Conservation (phyloP, 352 stramenopile genomes). For the Phytophthora lateralis region DNA sequence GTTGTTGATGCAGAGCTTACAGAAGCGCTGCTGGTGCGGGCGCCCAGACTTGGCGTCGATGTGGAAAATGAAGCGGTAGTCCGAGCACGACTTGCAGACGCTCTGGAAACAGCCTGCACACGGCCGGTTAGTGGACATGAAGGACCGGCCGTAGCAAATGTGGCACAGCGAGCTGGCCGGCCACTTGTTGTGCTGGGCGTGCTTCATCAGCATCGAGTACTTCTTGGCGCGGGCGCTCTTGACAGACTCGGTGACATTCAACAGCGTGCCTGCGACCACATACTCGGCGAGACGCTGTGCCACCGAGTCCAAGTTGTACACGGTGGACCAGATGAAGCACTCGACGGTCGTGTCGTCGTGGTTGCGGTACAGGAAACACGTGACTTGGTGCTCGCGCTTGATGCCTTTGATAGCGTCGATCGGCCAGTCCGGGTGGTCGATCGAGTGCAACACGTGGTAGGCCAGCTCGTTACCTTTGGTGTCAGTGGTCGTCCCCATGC, state of each 20-base stretch:
- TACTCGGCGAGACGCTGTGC: constrained; percentile 49
- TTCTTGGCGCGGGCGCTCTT: constrained; percentile 52
- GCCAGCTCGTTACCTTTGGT: constrained; percentile 49
- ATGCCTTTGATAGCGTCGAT: constrained; percentile 49
- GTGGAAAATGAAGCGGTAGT: constrained; percentile 54
- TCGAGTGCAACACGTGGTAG: constrained; percentile 64
- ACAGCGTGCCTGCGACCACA: constrained; percentile 40
- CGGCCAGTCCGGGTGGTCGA: constrained; percentile 57
- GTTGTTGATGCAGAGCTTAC: constrained; percentile 51
- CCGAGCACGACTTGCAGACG: constrained; percentile 52
- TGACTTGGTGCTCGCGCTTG: constrained; percentile 54
- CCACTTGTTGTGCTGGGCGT: constrained; percentile 39
- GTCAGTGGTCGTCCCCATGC: constrained; percentile 59
- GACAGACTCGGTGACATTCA: constrained; percentile 43
- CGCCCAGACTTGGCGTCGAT: constrained; percentile 44
- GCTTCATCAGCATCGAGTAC: constrained; percentile 44
- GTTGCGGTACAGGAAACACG: constrained; percentile 50
- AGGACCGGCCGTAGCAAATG: constrained; percentile 48
- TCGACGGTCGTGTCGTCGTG: constrained; percentile 39
- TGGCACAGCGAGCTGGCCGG: constrained; percentile 41
- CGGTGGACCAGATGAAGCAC: constrained; percentile 47
- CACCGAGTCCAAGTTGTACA: constrained; percentile 49
- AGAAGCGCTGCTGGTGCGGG: constrained; percentile 49
- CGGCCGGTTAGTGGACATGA: constrained; percentile 44
- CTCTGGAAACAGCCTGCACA: constrained; percentile 54